Evolutionary conservation across 441 rosid species (phyloP), one percentile per base, ranked within the genome.

Genomic region (Lagerstroemia fauriei): DNA sequence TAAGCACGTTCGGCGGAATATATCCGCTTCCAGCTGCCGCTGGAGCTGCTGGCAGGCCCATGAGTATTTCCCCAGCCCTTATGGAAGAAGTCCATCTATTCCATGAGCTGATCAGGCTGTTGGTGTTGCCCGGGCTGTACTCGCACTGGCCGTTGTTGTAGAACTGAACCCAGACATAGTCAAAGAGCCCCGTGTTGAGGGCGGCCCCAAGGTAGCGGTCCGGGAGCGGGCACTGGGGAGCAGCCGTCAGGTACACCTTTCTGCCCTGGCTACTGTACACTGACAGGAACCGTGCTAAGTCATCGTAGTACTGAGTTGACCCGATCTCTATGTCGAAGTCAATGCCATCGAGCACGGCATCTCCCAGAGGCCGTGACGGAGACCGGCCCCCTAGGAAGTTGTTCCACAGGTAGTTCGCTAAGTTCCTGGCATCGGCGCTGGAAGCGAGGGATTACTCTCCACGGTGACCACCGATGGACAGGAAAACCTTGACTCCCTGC

Each of bases 151-250:
- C 56, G 71, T 81, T 81, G 74, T 81, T 81, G 73, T 73, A 81
- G 83, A 81, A 74, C 47, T 81, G 78, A 7, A 81, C 79, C 79
- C 82, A 79, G 25, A 79, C 76, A 13, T 79, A 75, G 65, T 81
- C 83, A 20, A 74, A 81, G 29, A 75, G 79, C 41, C 59, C 79
- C 13, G 78, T 75, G 34, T 31, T 75, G 18, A 81, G 83, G 12
- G 83, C 83, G 3, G n/a, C 32, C 24, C 78, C 78, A 11, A 75
- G 66, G 7, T 51, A 48, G 12, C 1, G 27, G 17, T 81, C 78
- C 0, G 83, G 83, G 48, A 81, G 63, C 32, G 83, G 83, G 57
- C 83, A 59, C 65, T 74, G 78, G 11, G 83, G 83, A 29, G 83
- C 83, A 0, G 78, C 83, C 38, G 83, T 38, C 57, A 81, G n/a